These are phyloP conservation scores for Leucocoprinus sp. DNA, from an alignment of 768 basidiomycete species.

Conservation along the genomic window DNA sequence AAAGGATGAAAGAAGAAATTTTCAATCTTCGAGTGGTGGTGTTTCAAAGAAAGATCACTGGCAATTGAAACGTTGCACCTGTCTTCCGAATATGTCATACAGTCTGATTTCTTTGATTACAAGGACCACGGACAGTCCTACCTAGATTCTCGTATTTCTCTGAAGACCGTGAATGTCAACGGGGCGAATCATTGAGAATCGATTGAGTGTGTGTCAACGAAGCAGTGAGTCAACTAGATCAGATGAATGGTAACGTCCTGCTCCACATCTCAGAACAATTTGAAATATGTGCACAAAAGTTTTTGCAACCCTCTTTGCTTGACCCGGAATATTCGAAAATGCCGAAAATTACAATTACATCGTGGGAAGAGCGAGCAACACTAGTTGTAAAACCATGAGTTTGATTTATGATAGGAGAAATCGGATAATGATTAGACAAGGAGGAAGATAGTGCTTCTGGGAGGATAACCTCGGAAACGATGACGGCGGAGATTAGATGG, in stretches of 20 bases:
- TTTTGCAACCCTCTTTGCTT: no score
- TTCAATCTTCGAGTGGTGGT: neutral
- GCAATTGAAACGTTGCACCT: no score
- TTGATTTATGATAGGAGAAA: neutral
- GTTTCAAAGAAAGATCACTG: neutral
- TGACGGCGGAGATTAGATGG: constrained; percentile 11
- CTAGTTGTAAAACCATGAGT: no score
- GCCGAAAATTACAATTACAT: neutral
- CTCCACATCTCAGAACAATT: no score
- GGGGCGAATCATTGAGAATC: constrained; percentile 1
- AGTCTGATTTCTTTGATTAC: neutral
- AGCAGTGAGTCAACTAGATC: no score
- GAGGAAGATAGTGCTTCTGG: neutral
- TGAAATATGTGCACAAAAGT: no score
- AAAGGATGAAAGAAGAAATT: neutral
- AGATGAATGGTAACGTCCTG: no score
- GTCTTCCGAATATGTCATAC: no score
- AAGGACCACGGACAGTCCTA: neutral
- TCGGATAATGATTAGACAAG: constrained; percentile 2
- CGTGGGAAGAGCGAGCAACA: constrained; percentile 1
- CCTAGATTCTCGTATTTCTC: neutral
- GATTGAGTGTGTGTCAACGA: no score
- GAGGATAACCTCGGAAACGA: constrained; percentile 1
- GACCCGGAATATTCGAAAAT: no score
- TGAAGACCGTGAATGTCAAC: no score